A percentile compares a stretch with the other conserved stretches of the same genome.
These are phyloP conservation scores for Oryza punctata DNA, from an alignment of 176 grass and related monocot species.

Conservation along the genomic window DNA sequence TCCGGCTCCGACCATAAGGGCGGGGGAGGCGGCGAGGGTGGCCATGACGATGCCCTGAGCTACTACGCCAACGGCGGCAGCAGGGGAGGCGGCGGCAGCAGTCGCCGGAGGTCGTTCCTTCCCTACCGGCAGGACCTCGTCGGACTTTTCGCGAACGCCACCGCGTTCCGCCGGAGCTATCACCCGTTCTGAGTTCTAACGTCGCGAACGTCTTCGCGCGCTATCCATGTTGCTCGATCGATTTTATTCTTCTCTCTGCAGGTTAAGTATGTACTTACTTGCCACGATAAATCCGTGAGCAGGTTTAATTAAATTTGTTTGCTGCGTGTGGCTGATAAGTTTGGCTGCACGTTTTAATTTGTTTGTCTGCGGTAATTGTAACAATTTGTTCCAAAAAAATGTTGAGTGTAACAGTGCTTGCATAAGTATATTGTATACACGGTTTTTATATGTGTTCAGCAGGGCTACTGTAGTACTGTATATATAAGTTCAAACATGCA, in stretches of 20 bases:
- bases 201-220: not conserved
- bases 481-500: too few relatives aligned
- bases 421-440: not conserved
- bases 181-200: constrained; percentile 63
- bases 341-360: not conserved
- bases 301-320: not conserved
- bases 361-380: not conserved
- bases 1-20: not conserved
- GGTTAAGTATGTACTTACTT: not conserved
- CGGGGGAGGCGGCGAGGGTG: not conserved
- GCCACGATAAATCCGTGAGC: not conserved
- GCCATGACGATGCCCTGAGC: constrained; percentile 16
- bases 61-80: constrained; percentile 35
- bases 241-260: not conserved
- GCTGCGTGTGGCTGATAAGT: not conserved
- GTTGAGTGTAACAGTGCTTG: not conserved
- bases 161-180: constrained; percentile 50
- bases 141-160: constrained; percentile 55
- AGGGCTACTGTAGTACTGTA: not conserved
- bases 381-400: not conserved
- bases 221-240: not conserved
- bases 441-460: not conserved
- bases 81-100: constrained; percentile 4
- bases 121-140: constrained; percentile 68
- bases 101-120: constrained; percentile 50